Evolutionary conservation across 129 eudicot species (phyloP).

Genomic region (Saussurea involucrata): DNA sequence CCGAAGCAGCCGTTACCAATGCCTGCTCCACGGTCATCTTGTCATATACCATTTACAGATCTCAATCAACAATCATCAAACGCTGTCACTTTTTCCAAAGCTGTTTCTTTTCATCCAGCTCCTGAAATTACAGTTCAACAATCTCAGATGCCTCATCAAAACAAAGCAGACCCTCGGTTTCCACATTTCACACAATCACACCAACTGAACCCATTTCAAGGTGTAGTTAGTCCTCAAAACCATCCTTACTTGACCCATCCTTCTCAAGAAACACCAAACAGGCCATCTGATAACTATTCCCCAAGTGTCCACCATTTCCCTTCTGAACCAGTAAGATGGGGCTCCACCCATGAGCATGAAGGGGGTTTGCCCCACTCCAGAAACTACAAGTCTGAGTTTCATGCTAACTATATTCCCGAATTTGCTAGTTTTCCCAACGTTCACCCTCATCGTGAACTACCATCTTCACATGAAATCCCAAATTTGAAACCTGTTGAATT

Average conservation of each 20-base stretch:
- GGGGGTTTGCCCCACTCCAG: slow-evolving; percentile 5
- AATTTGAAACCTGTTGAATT: slow-evolving; percentile 4
- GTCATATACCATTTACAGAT: background rate
- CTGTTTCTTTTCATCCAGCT: slow-evolving; percentile 19
- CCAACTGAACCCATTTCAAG: background rate
- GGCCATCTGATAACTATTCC: background rate
- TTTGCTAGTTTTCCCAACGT: slow-evolving; percentile 11
- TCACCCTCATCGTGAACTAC: background rate
- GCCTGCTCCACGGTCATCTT: slow-evolving; percentile 13
- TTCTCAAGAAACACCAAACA: background rate
- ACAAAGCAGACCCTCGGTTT: background rate
- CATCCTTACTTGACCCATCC: slow-evolving; percentile 9
- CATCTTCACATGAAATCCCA: slow-evolving; percentile 15
- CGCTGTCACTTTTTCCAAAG: background rate
- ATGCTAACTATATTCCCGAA: slow-evolving; percentile 31
- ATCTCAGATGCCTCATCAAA: background rate
- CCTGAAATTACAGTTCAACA: slow-evolving; percentile 8
- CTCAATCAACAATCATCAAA: slow-evolving; percentile 2
- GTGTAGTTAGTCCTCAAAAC: slow-evolving; percentile 3
- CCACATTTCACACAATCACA: slow-evolving; percentile 23
- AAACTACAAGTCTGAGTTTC: slow-evolving; percentile 32
- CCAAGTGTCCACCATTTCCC: background rate
- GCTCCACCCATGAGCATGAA: slow-evolving; percentile 1
- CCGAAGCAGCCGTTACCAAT: background rate
- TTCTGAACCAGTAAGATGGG: slow-evolving; percentile 8